These are phyloP conservation scores for Pseudogymnoascus verrucosus DNA, from an alignment of 2,329 filamentous ascomycete genomes.

Conservation along the genomic window DNA sequence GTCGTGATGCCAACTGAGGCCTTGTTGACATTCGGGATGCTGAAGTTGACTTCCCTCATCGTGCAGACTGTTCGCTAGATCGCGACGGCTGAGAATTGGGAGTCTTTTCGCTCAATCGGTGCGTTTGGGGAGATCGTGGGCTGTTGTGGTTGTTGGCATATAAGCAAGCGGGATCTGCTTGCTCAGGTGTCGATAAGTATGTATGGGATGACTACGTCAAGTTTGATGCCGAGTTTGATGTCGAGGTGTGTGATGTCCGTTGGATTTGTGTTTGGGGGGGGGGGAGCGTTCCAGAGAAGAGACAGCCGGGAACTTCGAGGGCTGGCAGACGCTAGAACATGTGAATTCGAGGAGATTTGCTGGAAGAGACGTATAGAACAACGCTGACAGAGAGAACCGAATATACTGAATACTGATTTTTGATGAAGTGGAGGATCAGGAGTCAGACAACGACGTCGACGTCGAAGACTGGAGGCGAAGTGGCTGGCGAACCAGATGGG, in stretches of 20 bases:
- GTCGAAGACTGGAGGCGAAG: constrained; percentile 6
- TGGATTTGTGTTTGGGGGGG: constrained; percentile 5
- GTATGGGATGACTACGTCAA: constrained; percentile 8
- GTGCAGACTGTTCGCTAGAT: constrained; percentile 33
- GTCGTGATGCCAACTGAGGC: constrained; percentile 98
- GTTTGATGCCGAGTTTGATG: constrained; percentile 8
- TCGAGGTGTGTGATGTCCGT: neutral
- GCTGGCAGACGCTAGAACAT: constrained; percentile 2
- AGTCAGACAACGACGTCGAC: constrained; percentile 7
- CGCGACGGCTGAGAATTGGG: constrained; percentile 7
- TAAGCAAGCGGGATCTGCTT: constrained; percentile 2
- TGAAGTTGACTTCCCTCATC: constrained; percentile 99
- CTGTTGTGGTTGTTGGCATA: neutral
- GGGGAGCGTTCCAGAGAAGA: neutral
- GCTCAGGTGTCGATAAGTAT: neutral
- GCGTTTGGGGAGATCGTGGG: neutral
- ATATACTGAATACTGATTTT: constrained; percentile 4
- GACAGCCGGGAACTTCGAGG: constrained; percentile 1
- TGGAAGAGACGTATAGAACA: constrained; percentile 3
- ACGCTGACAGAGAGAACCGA: constrained; percentile 1
- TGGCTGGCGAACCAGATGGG: constrained; percentile 8
- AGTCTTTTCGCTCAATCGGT: constrained; percentile 9
- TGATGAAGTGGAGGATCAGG: constrained; percentile 2
- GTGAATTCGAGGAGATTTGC: neutral
- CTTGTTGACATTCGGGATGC: constrained; percentile 99